Evolutionary conservation across 2,329 filamentous ascomycete genomes (phyloP).

Genomic region (Ceratocystis colombiana): DNA sequence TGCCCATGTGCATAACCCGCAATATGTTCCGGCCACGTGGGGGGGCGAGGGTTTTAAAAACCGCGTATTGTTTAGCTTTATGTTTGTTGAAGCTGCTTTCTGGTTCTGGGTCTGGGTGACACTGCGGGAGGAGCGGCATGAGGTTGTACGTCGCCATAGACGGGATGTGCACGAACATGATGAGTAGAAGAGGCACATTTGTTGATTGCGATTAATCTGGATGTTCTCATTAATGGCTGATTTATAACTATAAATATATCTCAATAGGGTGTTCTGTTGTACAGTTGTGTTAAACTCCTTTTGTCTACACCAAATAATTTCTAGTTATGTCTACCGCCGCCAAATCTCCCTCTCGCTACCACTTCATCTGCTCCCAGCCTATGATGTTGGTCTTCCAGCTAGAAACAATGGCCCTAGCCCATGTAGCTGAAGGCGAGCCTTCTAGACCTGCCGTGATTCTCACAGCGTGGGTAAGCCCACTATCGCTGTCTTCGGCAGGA

Average conservation of each 20-base stretch:
- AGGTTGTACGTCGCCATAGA: constrained; percentile 34
- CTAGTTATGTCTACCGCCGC: constrained; percentile 27
- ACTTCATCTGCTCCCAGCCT: constrained; percentile 29
- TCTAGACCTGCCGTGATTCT: constrained; percentile 65
- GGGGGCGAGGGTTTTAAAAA: constrained; percentile 66
- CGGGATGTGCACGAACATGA: constrained; percentile 19
- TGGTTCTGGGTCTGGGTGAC: constrained; percentile 83
- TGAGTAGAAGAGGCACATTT: constrained; percentile 14
- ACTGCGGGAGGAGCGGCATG: constrained; percentile 53
- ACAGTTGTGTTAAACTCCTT: neutral
- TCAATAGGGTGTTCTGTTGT: neutral
- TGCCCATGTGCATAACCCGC: constrained; percentile 32
- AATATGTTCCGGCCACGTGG: constrained; percentile 37
- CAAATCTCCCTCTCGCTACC: constrained; percentile 22
- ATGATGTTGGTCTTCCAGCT: constrained; percentile 29
- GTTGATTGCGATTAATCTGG: neutral
- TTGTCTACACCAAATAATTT: neutral
- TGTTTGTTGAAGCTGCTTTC: constrained; percentile 68
- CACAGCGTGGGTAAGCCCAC: constrained; percentile 66
- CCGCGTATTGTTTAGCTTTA: constrained; percentile 72
- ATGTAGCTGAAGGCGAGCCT: constrained; percentile 58
- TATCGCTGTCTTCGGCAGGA: constrained; percentile 58
- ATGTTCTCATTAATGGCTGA: neutral
- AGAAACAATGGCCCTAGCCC: constrained; percentile 27
- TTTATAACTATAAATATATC: constrained; percentile 11